Evolutionary conservation across 345 rosid species (phyloP), one percentile per base, ranked within the genome.

Genomic region (Rhodomyrtus tomentosa): DNA sequence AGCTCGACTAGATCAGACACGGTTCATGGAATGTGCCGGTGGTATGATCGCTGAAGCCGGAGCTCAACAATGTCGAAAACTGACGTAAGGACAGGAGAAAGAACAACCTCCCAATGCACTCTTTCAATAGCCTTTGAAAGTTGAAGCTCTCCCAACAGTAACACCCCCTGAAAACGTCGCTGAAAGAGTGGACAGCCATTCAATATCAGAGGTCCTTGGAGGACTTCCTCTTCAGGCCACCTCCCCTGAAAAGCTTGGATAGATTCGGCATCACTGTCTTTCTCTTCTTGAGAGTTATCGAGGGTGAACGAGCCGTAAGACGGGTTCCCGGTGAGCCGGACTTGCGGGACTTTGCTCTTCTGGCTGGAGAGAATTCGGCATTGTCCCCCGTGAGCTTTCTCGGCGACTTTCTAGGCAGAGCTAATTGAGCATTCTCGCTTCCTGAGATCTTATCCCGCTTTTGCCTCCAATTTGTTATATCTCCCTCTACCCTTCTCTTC

Each of bases 271-370:
- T 87, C 85, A 90, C 92, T 74, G 86, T 92, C 87, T 84, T 89
- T 88, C 90, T 95, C 92, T 92, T 93, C 91, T 87, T 93, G 84
- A 91, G 88, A 20, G 87, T 38, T 81, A 94, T 85, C 84, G 90
- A 89, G 82, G 87, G 72, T 6, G 96, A 88, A 82, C 88, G 90
- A 80, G 90, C 81, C 15, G 45, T 56, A 16, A 81, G 22, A 84
- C 90, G 80, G 53, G 50, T 87, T 10, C 89, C 93, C 29, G 95
- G 92, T 40, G 96, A 94, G 14, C 82, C 85, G 7, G 93, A 89
- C 82, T 85, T 93, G 21, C 86, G 83, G 22, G 84, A 85, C 86
- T 89, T 93, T 32, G 89, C 85, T 38, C 89, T 88, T 59, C 85
- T 88, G 6, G 86, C 81, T 42, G 89, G 93, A 50, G 90, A 92